phyloP scores from a whole-genome alignment of 768 basidiomycete species.

The Clitopilus hobsonii region DNA sequence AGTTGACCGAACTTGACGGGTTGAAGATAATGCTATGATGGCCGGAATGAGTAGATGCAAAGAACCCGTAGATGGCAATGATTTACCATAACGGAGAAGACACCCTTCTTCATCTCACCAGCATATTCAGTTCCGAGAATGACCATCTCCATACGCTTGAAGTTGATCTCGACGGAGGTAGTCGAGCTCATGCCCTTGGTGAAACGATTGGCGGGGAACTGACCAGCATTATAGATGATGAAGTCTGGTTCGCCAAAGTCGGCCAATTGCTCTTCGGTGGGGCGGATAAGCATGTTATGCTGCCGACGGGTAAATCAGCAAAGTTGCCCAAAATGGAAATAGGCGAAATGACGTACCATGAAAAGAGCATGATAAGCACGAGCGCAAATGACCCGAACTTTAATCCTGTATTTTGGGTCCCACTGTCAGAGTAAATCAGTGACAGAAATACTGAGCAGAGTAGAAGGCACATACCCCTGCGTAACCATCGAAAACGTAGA shows the following conservation, averaged over 20 bases:
- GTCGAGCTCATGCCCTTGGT: slow-evolving; percentile 99
- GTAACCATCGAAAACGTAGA: slow-evolving; percentile 96
- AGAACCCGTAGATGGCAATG: slow-evolving; percentile 3
- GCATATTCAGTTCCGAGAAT: slow-evolving; percentile 98
- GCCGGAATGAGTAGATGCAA: slow-evolving; percentile 11
- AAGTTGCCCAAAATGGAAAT: slow-evolving; percentile 11
- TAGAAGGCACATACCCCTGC: slow-evolving; percentile 61
- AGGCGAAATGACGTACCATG: slow-evolving; percentile 64
- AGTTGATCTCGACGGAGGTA: slow-evolving; percentile 99
- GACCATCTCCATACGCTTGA: slow-evolving; percentile 99
- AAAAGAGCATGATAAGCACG: slow-evolving; percentile 98
- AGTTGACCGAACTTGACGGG: slow-evolving; percentile 98
- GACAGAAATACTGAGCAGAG: background rate
- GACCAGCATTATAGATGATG: slow-evolving; percentile 99
- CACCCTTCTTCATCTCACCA: slow-evolving; percentile 99
- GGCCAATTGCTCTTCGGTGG: slow-evolving; percentile 89
- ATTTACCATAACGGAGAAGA: slow-evolving; percentile 94
- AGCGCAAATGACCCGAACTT: slow-evolving; percentile 98
- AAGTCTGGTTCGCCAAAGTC: slow-evolving; percentile 98
- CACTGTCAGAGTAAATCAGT: slow-evolving; percentile 45
- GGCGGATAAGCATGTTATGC: slow-evolving; percentile 99
- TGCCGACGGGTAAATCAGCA: slow-evolving; percentile 24
- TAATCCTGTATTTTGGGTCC: slow-evolving; percentile 99
- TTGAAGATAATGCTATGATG: slow-evolving; percentile 86
- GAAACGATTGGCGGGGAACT: slow-evolving; percentile 99